Evolutionary conservation across 805 yeast species (phyloP).

Genomic region (Candida coleopterorum): DNA sequence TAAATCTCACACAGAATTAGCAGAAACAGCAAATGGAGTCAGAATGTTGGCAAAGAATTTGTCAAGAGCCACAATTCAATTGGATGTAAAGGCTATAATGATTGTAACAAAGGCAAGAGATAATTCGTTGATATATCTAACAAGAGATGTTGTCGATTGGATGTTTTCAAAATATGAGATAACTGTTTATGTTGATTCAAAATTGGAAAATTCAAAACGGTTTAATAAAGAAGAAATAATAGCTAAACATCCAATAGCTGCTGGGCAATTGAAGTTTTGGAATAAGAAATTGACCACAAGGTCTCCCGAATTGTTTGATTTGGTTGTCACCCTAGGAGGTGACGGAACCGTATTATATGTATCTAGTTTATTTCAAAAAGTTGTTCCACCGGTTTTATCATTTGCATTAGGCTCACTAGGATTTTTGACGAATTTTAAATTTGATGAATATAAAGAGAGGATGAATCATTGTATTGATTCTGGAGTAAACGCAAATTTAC

Average conservation of each 20-base stretch:
- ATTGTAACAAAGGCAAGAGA: constrained; percentile 90
- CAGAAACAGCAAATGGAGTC: constrained; percentile 79
- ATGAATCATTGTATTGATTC: constrained; percentile 55
- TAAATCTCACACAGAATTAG: constrained; percentile 67
- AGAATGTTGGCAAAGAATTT: constrained; percentile 69
- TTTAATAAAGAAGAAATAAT: constrained; percentile 56
- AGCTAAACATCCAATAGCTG: constrained; percentile 43
- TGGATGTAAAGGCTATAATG: constrained; percentile 67
- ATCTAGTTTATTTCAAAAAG: constrained; percentile 38
- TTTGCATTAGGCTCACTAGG: constrained; percentile 42
- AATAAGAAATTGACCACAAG: constrained; percentile 47
- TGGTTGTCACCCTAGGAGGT: constrained; percentile 43
- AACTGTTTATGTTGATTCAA: constrained; percentile 68
- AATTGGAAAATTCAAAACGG: constrained; percentile 54
- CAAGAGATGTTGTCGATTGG: constrained; percentile 81
- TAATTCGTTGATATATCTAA: constrained; percentile 65
- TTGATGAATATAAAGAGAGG: constrained; percentile 61
- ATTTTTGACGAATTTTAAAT: constrained; percentile 69
- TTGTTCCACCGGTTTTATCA: constrained; percentile 44
- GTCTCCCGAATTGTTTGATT: constrained; percentile 39
- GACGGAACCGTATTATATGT: constrained; percentile 44
- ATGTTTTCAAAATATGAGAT: constrained; percentile 41
- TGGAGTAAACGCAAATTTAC: constrained; percentile 69
- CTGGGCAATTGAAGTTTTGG: constrained; percentile 62
- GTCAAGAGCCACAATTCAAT: constrained; percentile 63